Evolutionary conservation across 768 basidiomycete species (phyloP).

Genomic region (Mycena floridula): DNA sequence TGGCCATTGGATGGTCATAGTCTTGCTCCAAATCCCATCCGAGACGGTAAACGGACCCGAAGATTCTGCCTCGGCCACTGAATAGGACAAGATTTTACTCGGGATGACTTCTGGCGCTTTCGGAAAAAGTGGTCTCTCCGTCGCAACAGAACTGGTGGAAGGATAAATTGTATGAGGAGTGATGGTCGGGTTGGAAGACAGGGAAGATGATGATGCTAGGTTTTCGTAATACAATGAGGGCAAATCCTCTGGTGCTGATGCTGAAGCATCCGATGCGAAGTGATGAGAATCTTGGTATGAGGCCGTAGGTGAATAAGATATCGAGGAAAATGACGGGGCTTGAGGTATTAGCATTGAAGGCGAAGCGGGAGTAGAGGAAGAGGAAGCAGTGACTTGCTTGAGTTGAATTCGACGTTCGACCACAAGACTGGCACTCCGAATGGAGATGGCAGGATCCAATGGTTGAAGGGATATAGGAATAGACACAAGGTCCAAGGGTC

Average conservation of each 20-base stretch:
- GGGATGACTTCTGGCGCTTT: constrained; percentile 13
- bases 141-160: constrained; percentile 22
- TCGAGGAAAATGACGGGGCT: constrained; percentile 24
- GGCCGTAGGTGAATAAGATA: constrained; percentile 15
- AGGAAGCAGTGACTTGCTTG: constrained; percentile 28
- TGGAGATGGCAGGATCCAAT: constrained; percentile 44
- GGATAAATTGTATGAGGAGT: constrained; percentile 29
- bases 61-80: constrained; percentile 55
- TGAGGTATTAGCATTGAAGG: too few species aligned
- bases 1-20: constrained; percentile 69
- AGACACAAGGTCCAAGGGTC: constrained; percentile 68
- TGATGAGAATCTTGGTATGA: constrained; percentile 17
- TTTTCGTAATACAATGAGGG: neutral
- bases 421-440: constrained; percentile 58
- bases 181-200: constrained; percentile 36
- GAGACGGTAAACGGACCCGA: constrained; percentile 52
- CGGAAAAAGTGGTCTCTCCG: constrained; percentile 22
- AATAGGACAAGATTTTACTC: constrained; percentile 40
- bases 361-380: constrained; percentile 19
- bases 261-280: constrained; percentile 1
- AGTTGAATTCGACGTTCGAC: constrained; percentile 71
- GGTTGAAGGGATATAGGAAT: constrained; percentile 60
- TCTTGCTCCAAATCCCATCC: constrained; percentile 56
- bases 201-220: constrained; percentile 16
- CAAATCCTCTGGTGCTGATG: too few species aligned